Evolutionary conservation across 2,329 filamentous ascomycete species (phyloP).

Genomic region (Fusarium transvaalense): DNA sequence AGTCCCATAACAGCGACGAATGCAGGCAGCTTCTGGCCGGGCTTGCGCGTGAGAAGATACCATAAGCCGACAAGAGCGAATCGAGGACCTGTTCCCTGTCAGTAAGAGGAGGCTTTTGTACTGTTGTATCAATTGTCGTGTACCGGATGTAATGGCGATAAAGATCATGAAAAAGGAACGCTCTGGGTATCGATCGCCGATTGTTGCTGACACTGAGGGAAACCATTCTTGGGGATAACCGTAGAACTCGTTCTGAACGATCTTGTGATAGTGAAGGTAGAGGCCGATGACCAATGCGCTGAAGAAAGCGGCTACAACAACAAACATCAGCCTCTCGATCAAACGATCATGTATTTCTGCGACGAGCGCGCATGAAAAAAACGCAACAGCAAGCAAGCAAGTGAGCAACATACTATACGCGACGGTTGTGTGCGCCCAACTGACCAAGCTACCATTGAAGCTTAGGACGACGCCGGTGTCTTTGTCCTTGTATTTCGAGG

Average conservation of each 20-base stretch:
- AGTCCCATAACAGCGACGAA: slow-evolving; percentile 84
- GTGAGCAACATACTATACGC: slow-evolving; percentile 76
- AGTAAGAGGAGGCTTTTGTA: slow-evolving; percentile 18
- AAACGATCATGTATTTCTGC: background rate
- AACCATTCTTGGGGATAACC: slow-evolving; percentile 97
- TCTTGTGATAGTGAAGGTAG: slow-evolving; percentile 92
- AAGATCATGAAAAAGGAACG: slow-evolving; percentile 97
- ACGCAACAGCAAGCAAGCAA: slow-evolving; percentile 1
- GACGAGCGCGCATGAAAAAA: slow-evolving; percentile 6
- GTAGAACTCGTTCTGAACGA: slow-evolving; percentile 96
- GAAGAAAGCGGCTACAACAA: slow-evolving; percentile 78
- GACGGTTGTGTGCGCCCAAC: slow-evolving; percentile 84
- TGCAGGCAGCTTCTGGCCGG: slow-evolving; percentile 81
- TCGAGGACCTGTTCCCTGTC: slow-evolving; percentile 75
- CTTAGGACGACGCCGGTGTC: slow-evolving; percentile 69
- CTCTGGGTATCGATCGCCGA: slow-evolving; percentile 97
- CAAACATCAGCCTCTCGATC: slow-evolving; percentile 38
- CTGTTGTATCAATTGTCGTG: slow-evolving; percentile 33
- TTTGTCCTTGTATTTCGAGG: slow-evolving; percentile 72
- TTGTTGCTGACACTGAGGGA: slow-evolving; percentile 94
- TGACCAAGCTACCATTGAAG: slow-evolving; percentile 90
- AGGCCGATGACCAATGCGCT: slow-evolving; percentile 86
- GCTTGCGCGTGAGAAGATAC: slow-evolving; percentile 87
- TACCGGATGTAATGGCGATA: slow-evolving; percentile 94
- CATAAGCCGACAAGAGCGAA: slow-evolving; percentile 92